Conservation (phyloP, 176 grass and related monocot species). For the Hordeum vulgare region DNA sequence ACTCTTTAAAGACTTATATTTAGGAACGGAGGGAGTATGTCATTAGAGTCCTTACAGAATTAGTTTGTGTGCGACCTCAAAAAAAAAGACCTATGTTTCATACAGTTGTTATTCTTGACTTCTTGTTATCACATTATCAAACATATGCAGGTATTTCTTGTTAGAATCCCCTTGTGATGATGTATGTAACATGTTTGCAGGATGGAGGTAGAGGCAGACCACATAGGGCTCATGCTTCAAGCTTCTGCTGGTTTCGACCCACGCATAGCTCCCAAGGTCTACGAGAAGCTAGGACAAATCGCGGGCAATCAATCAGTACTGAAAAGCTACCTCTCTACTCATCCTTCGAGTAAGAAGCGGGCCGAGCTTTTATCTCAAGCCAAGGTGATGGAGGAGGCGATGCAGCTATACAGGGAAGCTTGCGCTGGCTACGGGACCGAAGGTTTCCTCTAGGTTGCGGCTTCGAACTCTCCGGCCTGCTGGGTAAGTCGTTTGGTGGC, state of each 20-base stretch:
- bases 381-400: slow-evolving; percentile 72
- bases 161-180: background rate
- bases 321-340: slow-evolving; percentile 75
- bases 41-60: background rate
- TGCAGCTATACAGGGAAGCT: slow-evolving; percentile 56
- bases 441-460: slow-evolving; percentile 68
- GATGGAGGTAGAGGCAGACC: slow-evolving; percentile 97
- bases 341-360: slow-evolving; percentile 90
- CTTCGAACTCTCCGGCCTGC: background rate
- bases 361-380: slow-evolving; percentile 52
- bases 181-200: slow-evolving; percentile 30
- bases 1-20: no score
- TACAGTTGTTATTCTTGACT: background rate
- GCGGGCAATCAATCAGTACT: slow-evolving; percentile 54
- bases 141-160: background rate
- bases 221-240: slow-evolving; percentile 85
- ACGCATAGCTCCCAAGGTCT: slow-evolving; percentile 62
- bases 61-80: background rate
- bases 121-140: background rate
- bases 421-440: slow-evolving; percentile 42
- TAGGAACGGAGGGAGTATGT: no score
- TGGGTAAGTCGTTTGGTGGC: background rate
- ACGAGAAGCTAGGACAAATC: slow-evolving; percentile 77
- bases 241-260: slow-evolving; percentile 92
- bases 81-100: background rate